Evolutionary conservation across 2,329 filamentous ascomycete genomes (phyloP), one percentile per base, ranked within the genome.

Genomic region (Claviceps humidiphila): DNA sequence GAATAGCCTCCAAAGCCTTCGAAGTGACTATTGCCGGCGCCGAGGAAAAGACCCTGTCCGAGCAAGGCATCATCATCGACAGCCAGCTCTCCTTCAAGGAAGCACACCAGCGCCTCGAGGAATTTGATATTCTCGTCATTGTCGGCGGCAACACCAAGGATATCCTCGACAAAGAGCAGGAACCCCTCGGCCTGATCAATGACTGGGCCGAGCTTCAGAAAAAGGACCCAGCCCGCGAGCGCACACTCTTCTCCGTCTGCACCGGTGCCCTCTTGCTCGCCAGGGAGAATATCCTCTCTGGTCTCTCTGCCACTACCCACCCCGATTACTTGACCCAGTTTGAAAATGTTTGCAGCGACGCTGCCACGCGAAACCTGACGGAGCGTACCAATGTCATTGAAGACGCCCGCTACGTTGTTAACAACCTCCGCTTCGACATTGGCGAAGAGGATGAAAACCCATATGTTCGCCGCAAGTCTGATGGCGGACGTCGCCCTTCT

Each of bases 341-440:
- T 63, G 88, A 93, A 74, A 89, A 82, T 61, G 71, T 89, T 59
- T 89, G 85, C 74, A 86, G 85, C 66, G 82, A 87, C 58, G 80
- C 82, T 47, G 79, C 85, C 46, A 79, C 80, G 53, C 76, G 81
- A 57, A 81, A 87, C 66, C 74, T 85, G 58, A 78, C 81, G 53
- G 84, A 89, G 72, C 83, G 86, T 63, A 89, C 86, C 61, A 87
- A 93, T 63, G 85, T 93, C 57, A 78, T 91, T 63, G 87, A 93
- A 63, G 84, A 87, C 57, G 76, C 77, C 63, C 79, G 87, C 63
- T 94, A 93, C 65, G 87, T 94, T 20, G 88, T 94, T 66, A 94
- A 94, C 76, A 93, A 94, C 70, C 82, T 89, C 54, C 85, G 88
- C 60, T 94, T 91, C 67, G 87, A 93, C 61, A 74, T 93, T 59